Percentiles rank a stretch among this genome's conserved stretches.
Evolutionary conservation across 2,329 filamentous ascomycete genomes (phyloP).

Genomic region (Coniochaeta prunicola): DNA sequence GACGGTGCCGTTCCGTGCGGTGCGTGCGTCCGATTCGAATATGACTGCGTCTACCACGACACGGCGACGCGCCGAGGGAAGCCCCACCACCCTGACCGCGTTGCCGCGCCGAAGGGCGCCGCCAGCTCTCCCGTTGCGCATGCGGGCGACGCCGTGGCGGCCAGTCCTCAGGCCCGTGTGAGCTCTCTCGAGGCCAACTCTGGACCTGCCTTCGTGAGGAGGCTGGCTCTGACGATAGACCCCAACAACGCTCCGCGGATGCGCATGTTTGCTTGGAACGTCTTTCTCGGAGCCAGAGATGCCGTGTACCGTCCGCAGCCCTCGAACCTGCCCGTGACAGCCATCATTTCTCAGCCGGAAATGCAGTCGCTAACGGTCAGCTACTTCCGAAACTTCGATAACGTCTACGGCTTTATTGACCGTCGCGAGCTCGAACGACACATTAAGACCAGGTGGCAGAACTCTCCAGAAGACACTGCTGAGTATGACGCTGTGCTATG

Average conservation of each 20-base stretch:
- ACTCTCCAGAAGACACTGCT: conserved; percentile 16
- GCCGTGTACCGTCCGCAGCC: conserved; percentile 16
- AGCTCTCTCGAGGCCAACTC: conserved; percentile 49
- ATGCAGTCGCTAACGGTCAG: conserved; percentile 36
- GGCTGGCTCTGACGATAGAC: conserved; percentile 44
- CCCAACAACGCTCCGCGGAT: conserved; percentile 43
- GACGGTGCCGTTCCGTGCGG: conserved; percentile 44
- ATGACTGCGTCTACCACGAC: conserved; percentile 39
- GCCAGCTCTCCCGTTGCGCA: neutral
- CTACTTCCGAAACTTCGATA: conserved; percentile 47
- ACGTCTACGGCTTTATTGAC: conserved; percentile 43
- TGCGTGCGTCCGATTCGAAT: conserved; percentile 45
- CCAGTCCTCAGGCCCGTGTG: conserved; percentile 18
- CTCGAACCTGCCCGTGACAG: conserved; percentile 29
- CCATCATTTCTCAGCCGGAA: conserved; percentile 37
- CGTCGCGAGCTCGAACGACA: conserved; percentile 20
- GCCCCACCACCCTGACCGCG: neutral
- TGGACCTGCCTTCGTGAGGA: conserved; percentile 46
- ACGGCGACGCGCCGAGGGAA: conserved; percentile 14
- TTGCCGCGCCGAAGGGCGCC: conserved; percentile 3
- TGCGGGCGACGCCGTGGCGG: conserved; percentile 4
- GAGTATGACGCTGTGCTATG: conserved; percentile 41
- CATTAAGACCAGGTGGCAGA: conserved; percentile 25
- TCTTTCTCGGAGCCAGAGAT: conserved; percentile 21
- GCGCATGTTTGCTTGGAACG: conserved; percentile 51